Conservation (phyloP, 345 rosid species). For the Laguncularia racemosa region DNA sequence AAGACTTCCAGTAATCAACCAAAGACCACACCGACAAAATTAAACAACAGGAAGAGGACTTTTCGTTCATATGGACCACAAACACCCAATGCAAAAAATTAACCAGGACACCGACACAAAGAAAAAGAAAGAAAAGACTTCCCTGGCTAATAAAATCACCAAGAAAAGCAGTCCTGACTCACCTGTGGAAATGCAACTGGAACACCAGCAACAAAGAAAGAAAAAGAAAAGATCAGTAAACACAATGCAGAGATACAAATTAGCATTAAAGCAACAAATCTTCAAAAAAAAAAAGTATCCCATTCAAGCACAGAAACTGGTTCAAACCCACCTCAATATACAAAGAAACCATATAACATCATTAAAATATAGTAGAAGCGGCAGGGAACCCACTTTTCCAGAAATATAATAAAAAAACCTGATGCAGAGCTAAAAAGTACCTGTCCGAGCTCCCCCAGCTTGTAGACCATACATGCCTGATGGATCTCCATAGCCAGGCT, state of each 20-base stretch:
- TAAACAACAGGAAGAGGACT: no score
- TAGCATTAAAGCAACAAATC: slow-evolving; percentile 1
- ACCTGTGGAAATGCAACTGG: slow-evolving; percentile 97
- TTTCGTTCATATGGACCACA: no score
- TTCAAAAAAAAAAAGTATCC: background rate
- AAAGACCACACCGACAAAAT: no score
- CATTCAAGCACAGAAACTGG: background rate
- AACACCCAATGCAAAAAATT: no score
- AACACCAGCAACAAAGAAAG: slow-evolving; percentile 12
- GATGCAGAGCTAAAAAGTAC: slow-evolving; percentile 14
- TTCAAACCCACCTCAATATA: background rate
- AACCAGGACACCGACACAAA: no score
- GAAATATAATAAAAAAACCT: background rate
- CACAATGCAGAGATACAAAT: background rate
- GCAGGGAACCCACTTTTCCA: no score
- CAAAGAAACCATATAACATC: slow-evolving; percentile 9
- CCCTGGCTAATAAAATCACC: background rate
- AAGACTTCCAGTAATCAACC: no score
- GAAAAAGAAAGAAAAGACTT: background rate
- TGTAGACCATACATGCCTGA: slow-evolving; percentile 53
- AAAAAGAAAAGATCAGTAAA: slow-evolving; percentile 7
- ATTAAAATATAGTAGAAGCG: no score
- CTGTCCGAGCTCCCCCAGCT: slow-evolving; percentile 32
- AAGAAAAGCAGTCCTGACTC: slow-evolving; percentile 19
- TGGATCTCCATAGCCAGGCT: slow-evolving; percentile 78